Conservation (phyloP, 176 grass and related monocot genomes). For the maize (Zea mays) region Zm-B73-REFERENCE-NAM-5.0 NC_050098.1:211321501-211322000, state of each 20-base stretch:
- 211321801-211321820: constrained; percentile 42
- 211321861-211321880: constrained; percentile 39
- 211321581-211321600: background rate
- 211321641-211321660: constrained; percentile 28
- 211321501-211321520: background rate
- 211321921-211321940: constrained; percentile 2
- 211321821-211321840: constrained; percentile 25
- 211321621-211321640: constrained; percentile 12
- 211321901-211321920: constrained; percentile 17
- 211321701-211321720: constrained; percentile 34
- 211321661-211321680: background rate
- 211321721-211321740: constrained; percentile 20
- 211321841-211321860: constrained; percentile 20
- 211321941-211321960: background rate
- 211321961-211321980: constrained; percentile 21
- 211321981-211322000: constrained; percentile 12
- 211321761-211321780: constrained; percentile 9
- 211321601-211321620: background rate
- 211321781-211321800: constrained; percentile 37
- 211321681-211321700: background rate
- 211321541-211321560: background rate
- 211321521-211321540: background rate
- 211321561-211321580: background rate
- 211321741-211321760: constrained; percentile 15
- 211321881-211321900: constrained; percentile 13